These are phyloP conservation scores for Sporisorium exsertum DNA, from an alignment of 1,284 basidiomycete genomes.

Conservation along the genomic window DNA sequence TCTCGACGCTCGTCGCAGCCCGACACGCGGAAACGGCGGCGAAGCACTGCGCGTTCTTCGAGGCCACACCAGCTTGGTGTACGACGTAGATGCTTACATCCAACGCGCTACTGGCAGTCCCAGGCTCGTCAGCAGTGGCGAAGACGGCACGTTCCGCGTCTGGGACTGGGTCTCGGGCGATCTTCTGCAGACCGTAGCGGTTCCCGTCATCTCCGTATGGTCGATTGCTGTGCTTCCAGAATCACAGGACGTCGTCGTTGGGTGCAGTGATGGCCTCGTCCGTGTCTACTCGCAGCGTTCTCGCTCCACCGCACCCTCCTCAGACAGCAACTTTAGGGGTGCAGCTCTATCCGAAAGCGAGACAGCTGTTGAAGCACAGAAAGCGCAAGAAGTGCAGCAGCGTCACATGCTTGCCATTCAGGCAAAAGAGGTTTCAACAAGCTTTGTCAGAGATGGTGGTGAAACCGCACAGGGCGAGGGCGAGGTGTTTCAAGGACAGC, in stretches of 20 bases:
- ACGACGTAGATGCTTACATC: constrained; percentile 25
- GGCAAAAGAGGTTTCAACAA: neutral
- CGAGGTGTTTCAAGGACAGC: constrained; percentile 15
- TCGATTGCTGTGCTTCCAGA: constrained; percentile 32
- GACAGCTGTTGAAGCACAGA: constrained; percentile 6
- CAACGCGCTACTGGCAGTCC: neutral
- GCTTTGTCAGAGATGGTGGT: neutral
- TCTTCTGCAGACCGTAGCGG: constrained; percentile 24
- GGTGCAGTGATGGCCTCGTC: constrained; percentile 42
- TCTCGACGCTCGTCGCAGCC: constrained; percentile 34
- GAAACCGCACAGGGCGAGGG: neutral
- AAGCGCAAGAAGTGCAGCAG: constrained; percentile 9
- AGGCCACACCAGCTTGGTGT: constrained; percentile 46
- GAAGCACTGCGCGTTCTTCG: constrained; percentile 28
- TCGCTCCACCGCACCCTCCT: neutral
- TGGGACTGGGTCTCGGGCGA: constrained; percentile 37
- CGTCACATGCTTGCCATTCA: constrained; percentile 4
- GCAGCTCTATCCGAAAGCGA: constrained; percentile 18
- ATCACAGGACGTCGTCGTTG: constrained; percentile 46
- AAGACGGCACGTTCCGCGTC: constrained; percentile 42
- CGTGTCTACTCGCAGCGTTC: constrained; percentile 39
- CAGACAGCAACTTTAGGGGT: constrained; percentile 19
- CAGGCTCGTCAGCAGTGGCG: constrained; percentile 39
- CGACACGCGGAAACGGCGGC: constrained; percentile 43
- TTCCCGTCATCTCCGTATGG: constrained; percentile 51